Percentiles rank a stretch among this genome's conserved stretches.
phyloP scores from a whole-genome alignment of 2,329 filamentous ascomycete species.

The Aspergillus sp. region DNA sequence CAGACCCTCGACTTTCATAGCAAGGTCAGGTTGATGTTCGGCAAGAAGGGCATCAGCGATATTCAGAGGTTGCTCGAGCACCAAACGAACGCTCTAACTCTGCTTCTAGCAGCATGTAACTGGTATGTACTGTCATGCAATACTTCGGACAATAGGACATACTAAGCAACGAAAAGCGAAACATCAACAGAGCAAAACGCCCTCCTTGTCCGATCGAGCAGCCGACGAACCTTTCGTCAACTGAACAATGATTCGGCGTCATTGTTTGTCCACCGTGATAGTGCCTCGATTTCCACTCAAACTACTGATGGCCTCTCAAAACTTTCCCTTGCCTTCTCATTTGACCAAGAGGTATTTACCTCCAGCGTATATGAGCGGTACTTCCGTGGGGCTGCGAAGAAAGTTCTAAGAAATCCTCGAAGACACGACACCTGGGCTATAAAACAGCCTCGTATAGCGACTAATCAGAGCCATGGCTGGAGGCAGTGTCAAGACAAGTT shows the following conservation, averaged over 20 bases:
- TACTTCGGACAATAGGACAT: not conserved
- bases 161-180: not conserved
- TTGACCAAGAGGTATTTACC: not conserved
- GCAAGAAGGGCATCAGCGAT: not conserved
- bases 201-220: not conserved
- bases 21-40: not conserved
- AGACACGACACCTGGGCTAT: not conserved
- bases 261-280: not conserved
- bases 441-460: not conserved
- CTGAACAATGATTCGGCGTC: not conserved
- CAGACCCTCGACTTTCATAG: not conserved
- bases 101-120: not conserved
- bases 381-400: not conserved
- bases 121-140: not conserved
- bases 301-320: not conserved
- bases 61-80: slow-evolving; percentile 1
- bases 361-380: not conserved
- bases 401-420: not conserved
- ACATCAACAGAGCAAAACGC: not conserved
- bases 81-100: slow-evolving; percentile 3
- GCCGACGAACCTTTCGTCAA: not conserved
- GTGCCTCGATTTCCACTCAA: not conserved
- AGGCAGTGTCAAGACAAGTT: not conserved
- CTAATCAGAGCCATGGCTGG: too few species aligned
- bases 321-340: not conserved